Conservation (phyloP, 1,284 basidiomycete genomes). For the Meripilus lineatus region DNA sequence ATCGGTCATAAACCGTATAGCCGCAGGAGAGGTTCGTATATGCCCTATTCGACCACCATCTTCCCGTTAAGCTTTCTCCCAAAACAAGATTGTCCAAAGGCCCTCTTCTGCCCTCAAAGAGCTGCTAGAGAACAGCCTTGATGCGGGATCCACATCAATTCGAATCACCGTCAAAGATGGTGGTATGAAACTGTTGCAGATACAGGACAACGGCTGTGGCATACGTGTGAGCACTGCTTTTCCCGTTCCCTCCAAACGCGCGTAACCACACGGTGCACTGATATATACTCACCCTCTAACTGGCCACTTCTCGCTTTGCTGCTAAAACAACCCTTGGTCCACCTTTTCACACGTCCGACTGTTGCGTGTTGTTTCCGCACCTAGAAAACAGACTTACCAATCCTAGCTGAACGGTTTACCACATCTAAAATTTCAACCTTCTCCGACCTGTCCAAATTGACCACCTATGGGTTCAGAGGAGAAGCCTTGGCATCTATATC, state of each 20-base stretch:
- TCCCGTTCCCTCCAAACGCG: background rate
- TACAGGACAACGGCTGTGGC: conserved; percentile 95
- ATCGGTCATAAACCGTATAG: conserved; percentile 75
- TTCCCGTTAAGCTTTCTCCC: background rate
- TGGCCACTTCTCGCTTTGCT: too few species aligned
- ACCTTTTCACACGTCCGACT: background rate
- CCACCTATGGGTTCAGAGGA: conserved; percentile 96
- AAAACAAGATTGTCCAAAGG: conserved; percentile 87
- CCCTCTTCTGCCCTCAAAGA: conserved; percentile 97
- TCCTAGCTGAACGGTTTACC: conserved; percentile 93
- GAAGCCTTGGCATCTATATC: conserved; percentile 97
- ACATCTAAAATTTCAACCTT: conserved; percentile 91
- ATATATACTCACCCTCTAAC: too few species aligned
- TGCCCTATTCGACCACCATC: background rate
- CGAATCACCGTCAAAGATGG: conserved; percentile 92
- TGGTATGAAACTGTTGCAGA: conserved; percentile 92
- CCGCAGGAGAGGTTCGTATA: conserved; percentile 67
- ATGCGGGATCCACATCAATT: conserved; percentile 88
- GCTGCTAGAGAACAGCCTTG: conserved; percentile 91
- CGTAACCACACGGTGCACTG: background rate
- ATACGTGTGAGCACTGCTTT: conserved; percentile 62
- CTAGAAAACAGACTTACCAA: conserved; percentile 72
- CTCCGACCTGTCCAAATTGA: conserved; percentile 80
- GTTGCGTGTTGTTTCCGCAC: conserved; percentile 13
- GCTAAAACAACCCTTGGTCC: too few species aligned